phyloP scores from a whole-genome alignment of 2,329 filamentous ascomycete genomes.

The Zalaria sp. region DNA sequence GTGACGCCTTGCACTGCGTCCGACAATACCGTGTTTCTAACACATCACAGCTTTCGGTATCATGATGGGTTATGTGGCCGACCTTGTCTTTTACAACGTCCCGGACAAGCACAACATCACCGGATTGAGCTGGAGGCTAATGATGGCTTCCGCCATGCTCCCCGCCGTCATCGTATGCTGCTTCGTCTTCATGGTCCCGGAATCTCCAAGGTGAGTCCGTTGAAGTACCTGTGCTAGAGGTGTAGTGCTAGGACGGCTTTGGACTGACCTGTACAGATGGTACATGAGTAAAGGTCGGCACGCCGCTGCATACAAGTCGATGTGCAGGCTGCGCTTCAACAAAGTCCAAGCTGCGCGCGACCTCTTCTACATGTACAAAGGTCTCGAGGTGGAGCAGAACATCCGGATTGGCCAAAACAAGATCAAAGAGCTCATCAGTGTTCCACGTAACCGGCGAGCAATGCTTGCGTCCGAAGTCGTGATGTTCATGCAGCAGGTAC shows the following conservation, averaged over 20 bases:
- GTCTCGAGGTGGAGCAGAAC: conserved; percentile 2
- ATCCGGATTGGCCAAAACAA: conserved; percentile 13
- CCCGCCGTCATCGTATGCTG: conserved; percentile 19
- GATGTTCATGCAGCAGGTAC: conserved; percentile 6
- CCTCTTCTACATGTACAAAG: conserved; percentile 12
- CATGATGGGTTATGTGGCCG: conserved; percentile 52
- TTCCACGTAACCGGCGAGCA: conserved; percentile 33
- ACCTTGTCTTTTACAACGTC: conserved; percentile 37
- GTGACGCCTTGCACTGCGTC: conserved; percentile 4
- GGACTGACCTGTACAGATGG: conserved; percentile 32
- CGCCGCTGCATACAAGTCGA: conserved; percentile 26
- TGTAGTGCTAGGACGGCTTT: conserved; percentile 11
- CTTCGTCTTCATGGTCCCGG: conserved; percentile 20
- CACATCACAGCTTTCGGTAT: conserved; percentile 24
- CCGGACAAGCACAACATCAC: conserved; percentile 43
- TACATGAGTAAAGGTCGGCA: conserved; percentile 34
- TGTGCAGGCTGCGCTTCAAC: conserved; percentile 20
- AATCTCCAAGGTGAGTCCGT: conserved; percentile 5
- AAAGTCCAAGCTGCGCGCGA: conserved; percentile 17
- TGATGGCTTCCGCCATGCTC: conserved; percentile 52
- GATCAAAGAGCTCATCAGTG: conserved; percentile 4
- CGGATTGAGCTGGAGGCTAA: conserved; percentile 42
- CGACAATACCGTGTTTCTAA: not conserved
- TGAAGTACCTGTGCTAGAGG: not conserved
- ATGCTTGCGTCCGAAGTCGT: conserved; percentile 22